Percentiles rank a stretch among this genome's conserved stretches.
Evolutionary conservation across 2,329 filamentous ascomycete species (phyloP).

Genomic region (Fusarium solani-melongenae): DNA sequence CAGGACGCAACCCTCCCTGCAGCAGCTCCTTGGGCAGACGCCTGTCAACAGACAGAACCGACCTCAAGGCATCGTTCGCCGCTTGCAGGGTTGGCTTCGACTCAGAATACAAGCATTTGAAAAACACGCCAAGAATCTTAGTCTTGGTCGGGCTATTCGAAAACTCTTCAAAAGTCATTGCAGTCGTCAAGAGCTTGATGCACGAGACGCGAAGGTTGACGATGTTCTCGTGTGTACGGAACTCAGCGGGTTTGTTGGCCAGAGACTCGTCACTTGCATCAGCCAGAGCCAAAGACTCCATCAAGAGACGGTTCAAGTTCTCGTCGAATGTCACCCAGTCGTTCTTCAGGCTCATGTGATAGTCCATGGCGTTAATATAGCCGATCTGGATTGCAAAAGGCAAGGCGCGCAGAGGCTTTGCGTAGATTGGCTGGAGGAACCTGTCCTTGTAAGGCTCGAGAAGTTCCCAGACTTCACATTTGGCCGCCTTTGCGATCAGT

Average conservation of each 20-base stretch:
- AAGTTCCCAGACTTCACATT: slow-evolving; percentile 85
- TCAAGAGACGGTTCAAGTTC: slow-evolving; percentile 85
- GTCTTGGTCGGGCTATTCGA: slow-evolving; percentile 74
- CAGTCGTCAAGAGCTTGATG: slow-evolving; percentile 90
- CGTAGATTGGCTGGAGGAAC: slow-evolving; percentile 90
- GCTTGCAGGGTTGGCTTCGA: slow-evolving; percentile 93
- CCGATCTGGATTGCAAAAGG: slow-evolving; percentile 97
- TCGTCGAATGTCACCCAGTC: slow-evolving; percentile 95
- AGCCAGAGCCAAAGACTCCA: slow-evolving; percentile 92
- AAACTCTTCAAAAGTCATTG: slow-evolving; percentile 94
- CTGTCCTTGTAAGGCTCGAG: slow-evolving; percentile 91
- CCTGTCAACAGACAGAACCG: slow-evolving; percentile 86
- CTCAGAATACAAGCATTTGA: slow-evolving; percentile 95
- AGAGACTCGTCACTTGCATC: slow-evolving; percentile 95
- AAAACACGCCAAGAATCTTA: slow-evolving; percentile 93
- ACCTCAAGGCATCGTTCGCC: slow-evolving; percentile 89
- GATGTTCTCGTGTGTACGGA: slow-evolving; percentile 94
- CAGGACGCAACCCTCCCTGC: slow-evolving; percentile 91
- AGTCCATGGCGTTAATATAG: slow-evolving; percentile 97
- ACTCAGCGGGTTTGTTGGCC: slow-evolving; percentile 91
- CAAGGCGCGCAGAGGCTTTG: slow-evolving; percentile 90
- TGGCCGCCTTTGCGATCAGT: slow-evolving; percentile 81
- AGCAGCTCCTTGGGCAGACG: slow-evolving; percentile 95
- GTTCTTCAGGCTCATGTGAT: slow-evolving; percentile 88
- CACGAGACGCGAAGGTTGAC: slow-evolving; percentile 92